These are phyloP conservation scores for Pseudopediastrum boryanum DNA, from an alignment of 139 green algal species.

Conservation along the genomic window DNA sequence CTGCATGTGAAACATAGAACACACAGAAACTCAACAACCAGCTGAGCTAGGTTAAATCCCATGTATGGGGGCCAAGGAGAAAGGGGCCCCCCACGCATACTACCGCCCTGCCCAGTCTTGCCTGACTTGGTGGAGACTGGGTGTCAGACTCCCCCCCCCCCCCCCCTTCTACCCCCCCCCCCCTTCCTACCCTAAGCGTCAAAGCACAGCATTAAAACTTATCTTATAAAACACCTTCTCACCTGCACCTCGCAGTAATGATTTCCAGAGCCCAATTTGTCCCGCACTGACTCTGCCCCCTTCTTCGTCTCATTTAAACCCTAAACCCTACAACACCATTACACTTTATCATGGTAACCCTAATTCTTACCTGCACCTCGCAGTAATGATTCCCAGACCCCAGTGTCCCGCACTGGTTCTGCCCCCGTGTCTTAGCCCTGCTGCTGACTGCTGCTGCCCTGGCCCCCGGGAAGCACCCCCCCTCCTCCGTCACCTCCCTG, in stretches of 20 bases:
- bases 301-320: too few species aligned
- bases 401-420: constrained; percentile 90
- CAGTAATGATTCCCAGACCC: constrained; percentile 78
- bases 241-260: constrained; percentile 77
- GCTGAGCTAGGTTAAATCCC: too few species aligned
- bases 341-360: too few species aligned
- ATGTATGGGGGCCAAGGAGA: not conserved
- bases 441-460: constrained; percentile 77
- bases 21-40: too few species aligned
- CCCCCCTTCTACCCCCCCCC: not conserved
- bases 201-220: not conserved
- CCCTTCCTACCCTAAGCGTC: not conserved
- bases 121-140: not conserved
- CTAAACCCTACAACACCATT: too few species aligned
- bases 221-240: not conserved
- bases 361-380: constrained; percentile 70
- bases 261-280: constrained; percentile 73
- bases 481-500: constrained; percentile 91
- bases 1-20: not conserved
- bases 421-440: constrained; percentile 86
- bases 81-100: not conserved
- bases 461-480: constrained; percentile 87
- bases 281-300: constrained; percentile 87
- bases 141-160: not conserved
- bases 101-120: not conserved